phyloP scores from a whole-genome alignment of 768 basidiomycete genomes.

The Cubamyces sp. region DNA sequence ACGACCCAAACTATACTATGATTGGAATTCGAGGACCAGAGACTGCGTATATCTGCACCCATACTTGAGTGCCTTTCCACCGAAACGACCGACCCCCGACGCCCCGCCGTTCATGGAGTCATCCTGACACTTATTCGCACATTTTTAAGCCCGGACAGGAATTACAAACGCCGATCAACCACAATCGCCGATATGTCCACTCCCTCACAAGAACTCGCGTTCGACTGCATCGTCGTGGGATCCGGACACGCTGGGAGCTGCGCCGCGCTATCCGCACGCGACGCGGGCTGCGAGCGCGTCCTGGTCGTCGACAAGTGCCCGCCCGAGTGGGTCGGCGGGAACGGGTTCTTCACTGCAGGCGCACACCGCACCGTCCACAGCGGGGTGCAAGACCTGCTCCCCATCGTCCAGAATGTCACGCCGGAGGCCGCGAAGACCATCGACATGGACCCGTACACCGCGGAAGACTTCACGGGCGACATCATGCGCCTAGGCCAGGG shows the following conservation, averaged over 20 bases:
- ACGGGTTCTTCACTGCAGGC: slow-evolving; percentile 75
- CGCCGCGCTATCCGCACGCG: slow-evolving; percentile 62
- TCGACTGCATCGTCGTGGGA: slow-evolving; percentile 65
- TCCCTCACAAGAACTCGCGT: slow-evolving; percentile 19
- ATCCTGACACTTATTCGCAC: neutral
- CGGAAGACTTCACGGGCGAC: slow-evolving; percentile 56
- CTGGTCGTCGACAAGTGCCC: slow-evolving; percentile 71
- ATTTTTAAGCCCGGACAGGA: neutral
- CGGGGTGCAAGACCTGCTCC: slow-evolving; percentile 62
- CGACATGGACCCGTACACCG: slow-evolving; percentile 63
- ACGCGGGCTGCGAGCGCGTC: slow-evolving; percentile 62
- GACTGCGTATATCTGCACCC: slow-evolving; percentile 5
- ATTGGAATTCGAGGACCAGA: slow-evolving; percentile 5
- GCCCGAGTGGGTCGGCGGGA: slow-evolving; percentile 66
- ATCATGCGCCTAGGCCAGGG: slow-evolving; percentile 62
- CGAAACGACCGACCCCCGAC: neutral
- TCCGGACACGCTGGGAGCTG: slow-evolving; percentile 71
- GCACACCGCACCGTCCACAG: slow-evolving; percentile 66
- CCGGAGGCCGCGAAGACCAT: slow-evolving; percentile 47
- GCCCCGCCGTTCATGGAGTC: neutral
- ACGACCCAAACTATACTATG: slow-evolving; percentile 11
- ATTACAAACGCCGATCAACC: neutral
- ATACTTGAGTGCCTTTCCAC: neutral
- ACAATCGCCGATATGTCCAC: slow-evolving; percentile 20
- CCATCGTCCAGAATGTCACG: slow-evolving; percentile 53